Evolutionary conservation across 2,329 filamentous ascomycete species (phyloP).

Genomic region (Rhynchosporium agropyri): DNA sequence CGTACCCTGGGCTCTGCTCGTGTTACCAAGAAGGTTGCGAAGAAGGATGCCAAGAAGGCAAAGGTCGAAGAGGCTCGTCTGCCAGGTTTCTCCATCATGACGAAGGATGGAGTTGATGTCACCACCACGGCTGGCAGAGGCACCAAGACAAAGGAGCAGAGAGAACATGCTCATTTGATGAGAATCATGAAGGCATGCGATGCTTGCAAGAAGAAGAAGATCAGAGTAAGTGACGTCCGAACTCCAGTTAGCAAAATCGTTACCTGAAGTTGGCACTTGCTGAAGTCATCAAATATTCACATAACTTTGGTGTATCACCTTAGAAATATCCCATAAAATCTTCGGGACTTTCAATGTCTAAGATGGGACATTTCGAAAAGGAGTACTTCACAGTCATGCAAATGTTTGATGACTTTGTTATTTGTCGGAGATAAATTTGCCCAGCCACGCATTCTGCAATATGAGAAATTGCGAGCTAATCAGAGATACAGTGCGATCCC

Average conservation of each 20-base stretch:
- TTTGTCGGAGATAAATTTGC: no score
- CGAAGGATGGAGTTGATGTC: conserved; percentile 63
- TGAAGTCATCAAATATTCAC: no score
- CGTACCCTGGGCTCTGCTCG: conserved; percentile 24
- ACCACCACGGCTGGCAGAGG: conserved; percentile 64
- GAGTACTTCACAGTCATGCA: no score
- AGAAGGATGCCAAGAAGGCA: conserved; percentile 37
- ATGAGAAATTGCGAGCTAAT: conserved; percentile 20
- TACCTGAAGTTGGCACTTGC: no score
- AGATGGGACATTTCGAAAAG: no score
- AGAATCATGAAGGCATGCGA: conserved; percentile 69
- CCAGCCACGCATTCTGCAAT: no score
- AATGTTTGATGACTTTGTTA: no score
- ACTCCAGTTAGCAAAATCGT: background rate
- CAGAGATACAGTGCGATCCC: conserved; percentile 37
- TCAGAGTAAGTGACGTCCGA: conserved; percentile 44
- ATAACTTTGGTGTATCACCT: no score
- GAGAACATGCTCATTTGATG: conserved; percentile 68
- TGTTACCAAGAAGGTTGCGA: conserved; percentile 36
- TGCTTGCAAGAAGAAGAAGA: conserved; percentile 64
- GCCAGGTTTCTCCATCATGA: conserved; percentile 69
- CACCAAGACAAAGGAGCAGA: conserved; percentile 68
- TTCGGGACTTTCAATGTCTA: no score
- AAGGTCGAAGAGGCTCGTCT: conserved; percentile 42
- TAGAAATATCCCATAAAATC: no score